Evolutionary conservation across 768 basidiomycete species (phyloP), one percentile per base, ranked within the genome.

Genomic region (Ephemerocybe angulata): DNA sequence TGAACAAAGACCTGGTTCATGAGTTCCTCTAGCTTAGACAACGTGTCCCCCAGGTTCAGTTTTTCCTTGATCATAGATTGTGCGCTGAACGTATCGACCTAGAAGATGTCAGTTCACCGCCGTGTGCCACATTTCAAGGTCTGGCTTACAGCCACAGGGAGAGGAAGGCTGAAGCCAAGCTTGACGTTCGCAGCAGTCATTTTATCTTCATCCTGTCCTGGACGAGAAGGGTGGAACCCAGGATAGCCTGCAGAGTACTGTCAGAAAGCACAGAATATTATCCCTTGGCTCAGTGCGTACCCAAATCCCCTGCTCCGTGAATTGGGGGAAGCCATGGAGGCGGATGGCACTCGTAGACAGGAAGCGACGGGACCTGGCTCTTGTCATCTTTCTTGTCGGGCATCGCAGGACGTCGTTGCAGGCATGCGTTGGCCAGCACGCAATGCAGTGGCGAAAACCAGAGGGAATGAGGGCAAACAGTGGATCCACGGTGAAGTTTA

Each of bases 1-100:
- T 87, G 82, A 46, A 74, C 65, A 55, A 91, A 87, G 48, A 93
- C 82, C 59, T 88, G 86, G 50, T 83, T 80, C 83, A 92, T 88
- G 27, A 93, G 72, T 49, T 83, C 80, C 61, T 91, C 88, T 33
- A 93, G 71, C 47, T 84, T 84, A 2, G 67, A 63, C 3, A 90
- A 68, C 3, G 81, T 77, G 58, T 76, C 76, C 27, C 75, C 72
- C 41, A 79, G 76, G 49, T 58, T 59, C 31, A 87, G 65, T 24
- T 71, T 76, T 46, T 75, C 77, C 53, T 77, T 78, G 24, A 84
- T 76, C 55, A 77, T 73, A 22, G 76, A 71, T 62, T 82, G 78
- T 1, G 83, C 82, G 57, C 80, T 85, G 62, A 80, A 87, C 12
- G 77, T 79, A 65, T 87, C 85, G 21, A 83, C 83, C 85, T 87